Conservation (phyloP, 2,329 filamentous ascomycete species). For the Alternaria longipes region DNA sequence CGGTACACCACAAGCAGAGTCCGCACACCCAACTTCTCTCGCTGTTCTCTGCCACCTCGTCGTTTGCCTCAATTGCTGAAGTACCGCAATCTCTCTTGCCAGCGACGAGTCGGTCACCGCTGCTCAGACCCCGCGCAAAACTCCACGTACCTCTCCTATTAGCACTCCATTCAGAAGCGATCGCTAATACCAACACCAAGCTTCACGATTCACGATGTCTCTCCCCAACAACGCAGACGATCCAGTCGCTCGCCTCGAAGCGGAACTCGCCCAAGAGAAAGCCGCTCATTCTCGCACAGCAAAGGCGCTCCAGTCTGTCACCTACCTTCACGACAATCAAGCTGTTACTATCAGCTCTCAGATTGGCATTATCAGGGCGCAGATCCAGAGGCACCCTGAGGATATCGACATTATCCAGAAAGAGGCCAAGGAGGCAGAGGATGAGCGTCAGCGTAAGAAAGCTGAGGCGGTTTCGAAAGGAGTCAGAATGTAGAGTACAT, state of each 20-base stretch:
- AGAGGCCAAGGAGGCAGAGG: neutral
- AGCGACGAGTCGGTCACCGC: neutral
- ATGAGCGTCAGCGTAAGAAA: neutral
- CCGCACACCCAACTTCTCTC: neutral
- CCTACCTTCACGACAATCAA: neutral
- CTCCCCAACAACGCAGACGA: neutral
- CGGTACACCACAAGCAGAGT: neutral
- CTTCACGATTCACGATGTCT: neutral
- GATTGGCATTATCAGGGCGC: neutral
- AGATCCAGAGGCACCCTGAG: neutral
- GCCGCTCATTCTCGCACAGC: neutral
- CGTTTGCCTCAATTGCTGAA: neutral
- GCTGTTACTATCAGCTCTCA: neutral
- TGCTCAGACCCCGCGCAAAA: neutral
- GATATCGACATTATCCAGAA: neutral
- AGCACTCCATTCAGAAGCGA: neutral
- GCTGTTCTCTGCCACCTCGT: neutral
- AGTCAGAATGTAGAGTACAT: neutral
- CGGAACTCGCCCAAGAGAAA: neutral
- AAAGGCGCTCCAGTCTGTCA: neutral
- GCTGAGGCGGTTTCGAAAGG: neutral
- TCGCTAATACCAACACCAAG: neutral
- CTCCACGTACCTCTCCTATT: neutral
- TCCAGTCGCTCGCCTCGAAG: constrained; percentile 2
- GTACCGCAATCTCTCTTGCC: neutral